Conservation (phyloP, 192 early-diverging fungal genomes). For the Coemansia sp. region DNA sequence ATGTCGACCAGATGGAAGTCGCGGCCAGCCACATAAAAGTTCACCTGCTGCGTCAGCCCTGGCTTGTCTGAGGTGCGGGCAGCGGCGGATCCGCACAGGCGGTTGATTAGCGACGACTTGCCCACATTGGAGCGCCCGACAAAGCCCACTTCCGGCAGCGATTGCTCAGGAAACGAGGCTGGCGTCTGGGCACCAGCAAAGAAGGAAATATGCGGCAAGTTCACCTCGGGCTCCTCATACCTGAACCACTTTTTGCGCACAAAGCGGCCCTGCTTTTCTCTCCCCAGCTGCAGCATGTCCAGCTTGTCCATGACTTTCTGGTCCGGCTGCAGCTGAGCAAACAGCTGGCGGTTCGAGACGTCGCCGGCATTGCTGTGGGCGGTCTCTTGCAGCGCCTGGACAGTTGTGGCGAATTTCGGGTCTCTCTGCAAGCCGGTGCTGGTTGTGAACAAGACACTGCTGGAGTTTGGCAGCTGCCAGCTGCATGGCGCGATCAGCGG, state of each 20-base stretch:
- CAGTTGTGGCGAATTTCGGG: slow-evolving; percentile 22
- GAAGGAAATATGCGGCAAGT: slow-evolving; percentile 44
- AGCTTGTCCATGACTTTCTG: slow-evolving; percentile 35
- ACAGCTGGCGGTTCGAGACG: slow-evolving; percentile 45
- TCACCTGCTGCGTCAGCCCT: slow-evolving; percentile 76
- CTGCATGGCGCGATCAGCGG: slow-evolving; percentile 10
- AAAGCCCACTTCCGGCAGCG: slow-evolving; percentile 51
- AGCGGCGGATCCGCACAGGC: slow-evolving; percentile 57
- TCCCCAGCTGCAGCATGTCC: slow-evolving; percentile 42
- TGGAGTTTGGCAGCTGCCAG: background rate
- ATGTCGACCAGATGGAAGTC: slow-evolving; percentile 72
- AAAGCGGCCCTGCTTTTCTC: slow-evolving; percentile 38
- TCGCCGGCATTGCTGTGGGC: slow-evolving; percentile 7
- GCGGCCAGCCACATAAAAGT: slow-evolving; percentile 67
- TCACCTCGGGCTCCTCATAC: slow-evolving; percentile 40
- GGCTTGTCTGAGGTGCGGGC: slow-evolving; percentile 71
- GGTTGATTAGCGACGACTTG: slow-evolving; percentile 75
- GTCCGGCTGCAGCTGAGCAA: slow-evolving; percentile 37
- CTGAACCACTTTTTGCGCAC: slow-evolving; percentile 48
- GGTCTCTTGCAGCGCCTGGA: slow-evolving; percentile 25
- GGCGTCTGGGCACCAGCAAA: slow-evolving; percentile 48
- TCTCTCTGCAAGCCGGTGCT: background rate
- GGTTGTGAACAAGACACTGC: background rate
- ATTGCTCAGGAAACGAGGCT: slow-evolving; percentile 38
- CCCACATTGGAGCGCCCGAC: slow-evolving; percentile 76